phyloP scores from a whole-genome alignment of 805 yeast genomes.

The Zygosaccharomyces pseudorouxii region DNA sequence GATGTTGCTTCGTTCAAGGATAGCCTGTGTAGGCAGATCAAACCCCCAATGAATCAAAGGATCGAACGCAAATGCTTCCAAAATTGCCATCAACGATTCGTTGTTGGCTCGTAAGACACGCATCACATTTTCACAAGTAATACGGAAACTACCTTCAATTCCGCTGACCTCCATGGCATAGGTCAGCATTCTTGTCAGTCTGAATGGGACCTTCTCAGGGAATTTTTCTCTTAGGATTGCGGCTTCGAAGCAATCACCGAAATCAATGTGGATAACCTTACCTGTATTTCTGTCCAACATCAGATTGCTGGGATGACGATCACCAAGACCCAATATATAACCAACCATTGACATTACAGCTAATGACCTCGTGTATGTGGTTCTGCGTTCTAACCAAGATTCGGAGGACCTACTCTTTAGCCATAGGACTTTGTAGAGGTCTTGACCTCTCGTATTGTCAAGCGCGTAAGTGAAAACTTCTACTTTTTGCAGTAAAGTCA shows the following conservation, averaged over 20 bases:
- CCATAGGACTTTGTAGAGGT: conserved; percentile 92
- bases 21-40: conserved; percentile 79
- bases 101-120: conserved; percentile 86
- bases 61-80: conserved; percentile 97
- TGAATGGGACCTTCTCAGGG: conserved; percentile 97
- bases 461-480: conserved; percentile 95
- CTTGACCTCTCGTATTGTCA: conserved; percentile 95
- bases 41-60: conserved; percentile 99
- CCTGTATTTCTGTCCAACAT: conserved; percentile 95
- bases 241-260: conserved; percentile 98
- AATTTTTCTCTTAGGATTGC: conserved; percentile 94
- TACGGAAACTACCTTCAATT: conserved; percentile 93
- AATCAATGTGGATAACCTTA: conserved; percentile 93
- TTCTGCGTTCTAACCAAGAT: conserved; percentile 96
- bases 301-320: conserved; percentile 94
- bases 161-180: conserved; percentile 99
- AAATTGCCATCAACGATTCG: conserved; percentile 94
- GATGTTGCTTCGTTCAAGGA: conserved; percentile 69
- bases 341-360: conserved; percentile 99
- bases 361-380: conserved; percentile 89
- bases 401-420: conserved; percentile 92
- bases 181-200: conserved; percentile 93
- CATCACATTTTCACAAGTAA: conserved; percentile 97
- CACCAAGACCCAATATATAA: conserved; percentile 93
- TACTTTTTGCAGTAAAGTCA: conserved; percentile 85